phyloP scores from a whole-genome alignment of 768 basidiomycete species.

The Tricholoma furcatifolium region DNA sequence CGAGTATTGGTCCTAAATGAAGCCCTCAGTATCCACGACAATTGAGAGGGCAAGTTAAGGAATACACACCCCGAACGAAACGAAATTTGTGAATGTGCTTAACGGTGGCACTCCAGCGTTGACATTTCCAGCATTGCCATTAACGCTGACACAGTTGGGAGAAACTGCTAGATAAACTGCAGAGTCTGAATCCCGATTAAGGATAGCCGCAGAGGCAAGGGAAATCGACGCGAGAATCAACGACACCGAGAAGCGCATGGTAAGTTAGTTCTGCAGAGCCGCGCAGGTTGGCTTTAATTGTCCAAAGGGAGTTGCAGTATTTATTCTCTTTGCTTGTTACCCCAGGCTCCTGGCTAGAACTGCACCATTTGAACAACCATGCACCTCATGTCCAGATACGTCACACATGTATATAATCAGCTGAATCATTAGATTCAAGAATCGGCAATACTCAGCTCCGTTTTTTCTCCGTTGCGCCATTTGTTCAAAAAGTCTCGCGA shows the following conservation, averaged over 20 bases:
- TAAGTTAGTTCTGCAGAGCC: not conserved
- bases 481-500: conserved; percentile 13
- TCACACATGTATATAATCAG: not conserved
- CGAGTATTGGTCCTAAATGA: conserved; percentile 32
- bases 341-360: too few species aligned
- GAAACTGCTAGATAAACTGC: conserved; percentile 38
- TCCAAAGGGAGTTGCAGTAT: conserved; percentile 1
- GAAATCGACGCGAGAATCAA: conserved; percentile 20
- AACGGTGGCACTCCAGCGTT: conserved; percentile 42
- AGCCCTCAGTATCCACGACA: conserved; percentile 7
- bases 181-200: conserved; percentile 9
- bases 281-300: not conserved
- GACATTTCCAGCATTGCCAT: conserved; percentile 38
- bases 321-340: conserved; percentile 10
- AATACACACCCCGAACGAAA: conserved; percentile 48
- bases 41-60: not conserved
- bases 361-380: too few species aligned
- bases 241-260: conserved; percentile 14
- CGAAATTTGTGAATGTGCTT: conserved; percentile 40
- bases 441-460: conserved; percentile 17
- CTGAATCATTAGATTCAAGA: conserved; percentile 7
- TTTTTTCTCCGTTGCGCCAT: conserved; percentile 22
- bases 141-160: conserved; percentile 42
- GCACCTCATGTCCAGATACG: not conserved
- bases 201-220: conserved; percentile 17